Evolutionary conservation across 192 early-diverging fungal species (phyloP).

Genomic region (Chytriomyces sp.): DNA sequence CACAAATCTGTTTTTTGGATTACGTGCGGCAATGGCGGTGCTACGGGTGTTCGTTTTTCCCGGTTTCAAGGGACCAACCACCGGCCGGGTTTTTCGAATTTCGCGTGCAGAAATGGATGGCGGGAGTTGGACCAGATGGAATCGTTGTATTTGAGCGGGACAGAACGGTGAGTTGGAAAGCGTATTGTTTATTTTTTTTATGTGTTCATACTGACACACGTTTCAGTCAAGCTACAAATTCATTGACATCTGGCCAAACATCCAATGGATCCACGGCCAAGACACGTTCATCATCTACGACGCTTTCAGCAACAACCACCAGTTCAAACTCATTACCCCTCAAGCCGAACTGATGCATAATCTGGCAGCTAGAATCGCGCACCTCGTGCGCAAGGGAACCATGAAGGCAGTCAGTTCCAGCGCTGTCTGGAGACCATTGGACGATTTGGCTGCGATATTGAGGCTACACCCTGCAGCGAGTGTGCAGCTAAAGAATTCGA

Average conservation of each 20-base stretch:
- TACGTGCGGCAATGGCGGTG: constrained; percentile 54
- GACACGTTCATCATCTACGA: constrained; percentile 34
- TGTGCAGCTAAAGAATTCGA: neutral
- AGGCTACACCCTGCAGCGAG: constrained; percentile 11
- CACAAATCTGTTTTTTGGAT: constrained; percentile 45
- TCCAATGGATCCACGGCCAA: constrained; percentile 39
- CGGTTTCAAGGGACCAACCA: constrained; percentile 51
- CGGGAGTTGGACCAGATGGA: constrained; percentile 55
- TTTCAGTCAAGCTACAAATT: constrained; percentile 34
- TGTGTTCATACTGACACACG: neutral
- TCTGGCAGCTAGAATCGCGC: constrained; percentile 35
- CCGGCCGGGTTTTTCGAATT: constrained; percentile 66
- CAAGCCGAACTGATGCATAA: constrained; percentile 48
- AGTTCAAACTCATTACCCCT: constrained; percentile 41
- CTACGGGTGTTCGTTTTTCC: constrained; percentile 64
- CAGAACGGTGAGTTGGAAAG: constrained; percentile 38
- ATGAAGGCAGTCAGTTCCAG: neutral
- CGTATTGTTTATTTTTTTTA: neutral
- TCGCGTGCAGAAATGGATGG: constrained; percentile 52
- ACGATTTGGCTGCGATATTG: constrained; percentile 18
- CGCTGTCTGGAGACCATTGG: neutral
- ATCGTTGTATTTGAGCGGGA: constrained; percentile 55
- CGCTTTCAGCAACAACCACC: constrained; percentile 14
- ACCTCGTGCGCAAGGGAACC: constrained; percentile 31
- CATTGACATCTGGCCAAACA: constrained; percentile 37